These are phyloP conservation scores for Hypoxylon subgilvum DNA, from an alignment of 495 filamentous ascomycete genomes.

Conservation along the genomic window DNA sequence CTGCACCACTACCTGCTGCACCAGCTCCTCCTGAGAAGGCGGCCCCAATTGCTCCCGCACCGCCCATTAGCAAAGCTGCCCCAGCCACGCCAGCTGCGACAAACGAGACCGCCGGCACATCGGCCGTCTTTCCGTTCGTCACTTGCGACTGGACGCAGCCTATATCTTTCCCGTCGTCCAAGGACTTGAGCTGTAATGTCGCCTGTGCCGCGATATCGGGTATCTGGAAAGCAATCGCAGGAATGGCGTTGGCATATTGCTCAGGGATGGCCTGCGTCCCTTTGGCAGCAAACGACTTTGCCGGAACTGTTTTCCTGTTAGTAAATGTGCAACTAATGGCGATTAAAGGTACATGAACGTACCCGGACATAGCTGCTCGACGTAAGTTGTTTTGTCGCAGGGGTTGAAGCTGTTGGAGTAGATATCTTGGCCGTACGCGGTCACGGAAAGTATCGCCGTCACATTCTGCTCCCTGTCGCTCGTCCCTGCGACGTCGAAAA, in stretches of 20 bases:
- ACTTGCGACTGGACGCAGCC: slow-evolving; percentile 86
- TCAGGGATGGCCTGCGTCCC: slow-evolving; percentile 73
- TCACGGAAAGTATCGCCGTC: slow-evolving; percentile 75
- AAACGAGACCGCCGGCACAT: slow-evolving; percentile 78
- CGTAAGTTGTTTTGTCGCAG: slow-evolving; percentile 67
- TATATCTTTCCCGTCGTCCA: slow-evolving; percentile 64
- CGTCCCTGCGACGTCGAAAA: slow-evolving; percentile 83
- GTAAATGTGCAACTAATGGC: slow-evolving; percentile 14
- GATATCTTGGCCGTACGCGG: slow-evolving; percentile 83
- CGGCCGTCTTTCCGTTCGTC: slow-evolving; percentile 82
- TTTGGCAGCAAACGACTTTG: slow-evolving; percentile 72
- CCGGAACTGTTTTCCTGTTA: slow-evolving; percentile 65
- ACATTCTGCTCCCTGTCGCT: slow-evolving; percentile 80
- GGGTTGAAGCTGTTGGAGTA: slow-evolving; percentile 85
- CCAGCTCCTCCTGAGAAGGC: slow-evolving; percentile 56
- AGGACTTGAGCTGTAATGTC: slow-evolving; percentile 72
- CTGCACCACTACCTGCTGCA: slow-evolving; percentile 46
- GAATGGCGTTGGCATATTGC: slow-evolving; percentile 74
- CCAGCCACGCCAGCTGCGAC: slow-evolving; percentile 87
- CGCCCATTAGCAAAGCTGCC: slow-evolving; percentile 76
- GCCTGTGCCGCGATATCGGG: slow-evolving; percentile 91
- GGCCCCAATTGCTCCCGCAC: slow-evolving; percentile 71
- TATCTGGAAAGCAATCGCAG: slow-evolving; percentile 86
- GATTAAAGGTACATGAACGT: slow-evolving; percentile 42
- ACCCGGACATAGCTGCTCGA: slow-evolving; percentile 83